phyloP scores from a whole-genome alignment of 306 rosid species.

The Corylus avellana region DNA sequence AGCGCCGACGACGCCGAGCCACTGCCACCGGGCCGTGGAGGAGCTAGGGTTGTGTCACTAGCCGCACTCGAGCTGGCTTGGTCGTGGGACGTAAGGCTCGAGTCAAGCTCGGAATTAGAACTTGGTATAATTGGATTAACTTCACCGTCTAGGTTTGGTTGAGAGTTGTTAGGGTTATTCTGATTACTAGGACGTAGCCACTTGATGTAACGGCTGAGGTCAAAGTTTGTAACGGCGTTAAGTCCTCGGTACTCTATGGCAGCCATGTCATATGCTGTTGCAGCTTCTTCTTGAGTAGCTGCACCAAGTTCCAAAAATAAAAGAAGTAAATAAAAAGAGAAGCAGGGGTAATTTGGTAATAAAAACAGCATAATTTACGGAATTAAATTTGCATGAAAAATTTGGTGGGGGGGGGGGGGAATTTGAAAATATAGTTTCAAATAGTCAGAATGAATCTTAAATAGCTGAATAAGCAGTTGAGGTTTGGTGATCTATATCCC shows the following conservation, averaged over 20 bases:
- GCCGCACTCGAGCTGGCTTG: constrained; percentile 18
- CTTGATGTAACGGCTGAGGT: constrained; percentile 72
- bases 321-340: background rate
- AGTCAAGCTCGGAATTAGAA: constrained; percentile 31
- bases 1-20: constrained; percentile 44
- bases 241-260: constrained; percentile 88
- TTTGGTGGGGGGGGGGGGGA: constrained; percentile 25
- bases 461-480: constrained; percentile 64
- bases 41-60: background rate
- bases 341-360: background rate
- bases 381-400: constrained; percentile 30
- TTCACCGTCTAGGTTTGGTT: constrained; percentile 21
- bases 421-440: constrained; percentile 2
- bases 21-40: background rate
- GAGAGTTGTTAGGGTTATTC: constrained; percentile 20
- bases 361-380: background rate
- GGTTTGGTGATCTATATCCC: constrained; percentile 78
- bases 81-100: constrained; percentile 18
- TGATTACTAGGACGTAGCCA: constrained; percentile 44
- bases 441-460: constrained; percentile 25
- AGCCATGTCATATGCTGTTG: constrained; percentile 86
- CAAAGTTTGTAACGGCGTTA: constrained; percentile 92
- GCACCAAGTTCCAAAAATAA: background rate
- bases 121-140: background rate
- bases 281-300: constrained; percentile 99